Conservation (phyloP, 1,284 basidiomycete genomes). For the Singerocomus rubriflavus region DNA sequence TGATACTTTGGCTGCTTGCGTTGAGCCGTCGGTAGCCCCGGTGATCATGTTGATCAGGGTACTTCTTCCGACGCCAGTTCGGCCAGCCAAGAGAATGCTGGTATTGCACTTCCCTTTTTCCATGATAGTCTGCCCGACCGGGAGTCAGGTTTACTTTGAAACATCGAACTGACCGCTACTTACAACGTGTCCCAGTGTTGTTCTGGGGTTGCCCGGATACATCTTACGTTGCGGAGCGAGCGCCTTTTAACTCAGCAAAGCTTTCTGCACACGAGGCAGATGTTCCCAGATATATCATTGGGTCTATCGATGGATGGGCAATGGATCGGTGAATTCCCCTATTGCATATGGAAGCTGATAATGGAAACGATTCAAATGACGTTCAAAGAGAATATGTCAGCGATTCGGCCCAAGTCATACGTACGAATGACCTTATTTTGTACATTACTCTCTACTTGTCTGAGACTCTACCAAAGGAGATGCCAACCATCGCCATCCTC, state of each 20-base stretch:
- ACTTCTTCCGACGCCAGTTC: conserved; percentile 29
- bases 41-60: conserved; percentile 29
- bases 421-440: no score
- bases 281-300: conserved; percentile 18
- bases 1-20: conserved; percentile 20
- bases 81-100: conserved; percentile 26
- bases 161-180: conserved; percentile 1
- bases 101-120: neutral
- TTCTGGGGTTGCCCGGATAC: neutral
- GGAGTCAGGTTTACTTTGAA: neutral
- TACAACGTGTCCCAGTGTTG: conserved; percentile 1
- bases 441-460: no score
- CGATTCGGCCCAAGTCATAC: no score
- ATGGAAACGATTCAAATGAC: no score
- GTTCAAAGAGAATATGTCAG: no score
- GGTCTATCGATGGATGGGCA: neutral
- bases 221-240: neutral
- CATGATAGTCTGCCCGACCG: neutral
- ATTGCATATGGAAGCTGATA: no score
- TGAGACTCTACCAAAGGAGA: no score
- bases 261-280: conserved; percentile 17
- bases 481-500: no score
- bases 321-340: no score
- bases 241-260: conserved; percentile 1
- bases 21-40: conserved; percentile 13